phyloP scores from a whole-genome alignment of 179 eudicot genomes.

The Spergularia azorica region DNA sequence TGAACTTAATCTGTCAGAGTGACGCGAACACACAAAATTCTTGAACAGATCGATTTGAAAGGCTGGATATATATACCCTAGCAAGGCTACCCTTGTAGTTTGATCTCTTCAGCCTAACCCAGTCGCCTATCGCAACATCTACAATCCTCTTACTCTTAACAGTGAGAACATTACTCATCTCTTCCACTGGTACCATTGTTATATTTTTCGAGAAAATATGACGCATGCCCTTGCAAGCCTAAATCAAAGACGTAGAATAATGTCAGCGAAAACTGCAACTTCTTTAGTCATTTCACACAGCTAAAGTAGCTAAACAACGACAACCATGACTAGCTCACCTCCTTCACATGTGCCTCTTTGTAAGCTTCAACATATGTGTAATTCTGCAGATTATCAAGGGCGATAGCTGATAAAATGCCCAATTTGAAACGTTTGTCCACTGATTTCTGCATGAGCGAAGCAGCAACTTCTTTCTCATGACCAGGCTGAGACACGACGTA shows the following conservation, averaged over 20 bases:
- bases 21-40: not conserved
- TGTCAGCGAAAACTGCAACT: not conserved
- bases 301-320: not conserved
- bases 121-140: constrained; percentile 68
- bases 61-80: constrained; percentile 43
- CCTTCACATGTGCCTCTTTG: constrained; percentile 82
- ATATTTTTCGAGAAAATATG: constrained; percentile 55
- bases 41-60: not conserved
- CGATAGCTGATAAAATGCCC: constrained; percentile 73
- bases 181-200: constrained; percentile 81
- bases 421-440: constrained; percentile 67
- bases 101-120: constrained; percentile 91
- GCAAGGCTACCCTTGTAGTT: constrained; percentile 85
- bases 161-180: constrained; percentile 89
- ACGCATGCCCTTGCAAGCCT: constrained; percentile 91
- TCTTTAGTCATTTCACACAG: not conserved
- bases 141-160: constrained; percentile 61
- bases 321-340: constrained; percentile 46
- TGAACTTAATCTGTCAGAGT: not conserved
- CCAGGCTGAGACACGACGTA: constrained; percentile 60
- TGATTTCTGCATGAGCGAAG: constrained; percentile 80
- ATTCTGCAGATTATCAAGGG: constrained; percentile 83
- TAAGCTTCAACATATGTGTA: constrained; percentile 86
- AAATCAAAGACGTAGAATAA: constrained; percentile 25
- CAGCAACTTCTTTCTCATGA: constrained; percentile 83